Evolutionary conservation across 2,329 filamentous ascomycete species (phyloP).

Genomic region (Aspergillus neoniger): DNA sequence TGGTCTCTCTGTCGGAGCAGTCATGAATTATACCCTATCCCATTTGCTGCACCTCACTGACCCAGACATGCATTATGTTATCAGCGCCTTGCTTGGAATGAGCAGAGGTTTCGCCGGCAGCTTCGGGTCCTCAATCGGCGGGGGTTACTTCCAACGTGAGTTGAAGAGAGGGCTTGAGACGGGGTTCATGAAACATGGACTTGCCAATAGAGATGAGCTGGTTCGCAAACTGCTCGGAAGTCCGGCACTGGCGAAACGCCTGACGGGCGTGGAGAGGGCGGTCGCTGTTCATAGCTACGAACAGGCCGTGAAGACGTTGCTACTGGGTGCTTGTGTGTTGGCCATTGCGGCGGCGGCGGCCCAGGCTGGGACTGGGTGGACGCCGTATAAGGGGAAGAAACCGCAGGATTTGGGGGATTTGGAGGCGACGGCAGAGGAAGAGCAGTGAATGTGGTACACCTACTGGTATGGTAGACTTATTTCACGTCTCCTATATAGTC

Average conservation of each 20-base stretch:
- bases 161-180: conserved; percentile 57
- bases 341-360: conserved; percentile 52
- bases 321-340: conserved; percentile 54
- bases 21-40: conserved; percentile 78
- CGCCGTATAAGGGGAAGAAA: conserved; percentile 21
- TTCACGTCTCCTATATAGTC: not conserved
- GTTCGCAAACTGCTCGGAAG: conserved; percentile 60
- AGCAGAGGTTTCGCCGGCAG: conserved; percentile 80
- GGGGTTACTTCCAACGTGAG: conserved; percentile 70
- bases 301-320: conserved; percentile 55
- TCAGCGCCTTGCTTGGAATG: conserved; percentile 73
- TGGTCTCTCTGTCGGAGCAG: conserved; percentile 70
- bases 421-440: not conserved
- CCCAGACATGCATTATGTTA: conserved; percentile 69
- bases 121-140: conserved; percentile 77
- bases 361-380: conserved; percentile 63
- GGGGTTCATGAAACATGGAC: conserved; percentile 55
- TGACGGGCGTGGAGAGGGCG: conserved; percentile 53
- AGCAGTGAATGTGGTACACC: not conserved
- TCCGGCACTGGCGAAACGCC: conserved; percentile 55
- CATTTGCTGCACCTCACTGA: conserved; percentile 74
- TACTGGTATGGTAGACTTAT: too few species aligned
- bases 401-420: conserved; percentile 3
- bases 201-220: conserved; percentile 46
- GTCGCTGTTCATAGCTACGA: conserved; percentile 59